phyloP scores from a whole-genome alignment of 2,329 filamentous ascomycete genomes.

The Aureobasidium sp. region DNA sequence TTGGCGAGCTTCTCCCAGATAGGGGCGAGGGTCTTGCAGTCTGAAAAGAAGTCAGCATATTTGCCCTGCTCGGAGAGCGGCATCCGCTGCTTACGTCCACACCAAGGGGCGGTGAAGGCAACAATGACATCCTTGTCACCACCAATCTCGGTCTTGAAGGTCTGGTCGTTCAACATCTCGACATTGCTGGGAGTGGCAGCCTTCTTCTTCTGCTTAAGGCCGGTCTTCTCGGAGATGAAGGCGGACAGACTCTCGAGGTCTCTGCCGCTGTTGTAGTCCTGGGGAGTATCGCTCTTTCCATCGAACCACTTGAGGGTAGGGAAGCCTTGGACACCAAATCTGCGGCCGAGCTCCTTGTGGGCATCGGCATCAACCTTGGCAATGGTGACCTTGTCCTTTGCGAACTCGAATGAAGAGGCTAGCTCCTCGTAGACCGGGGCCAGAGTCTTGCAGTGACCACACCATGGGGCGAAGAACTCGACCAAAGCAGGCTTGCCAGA shows the following conservation, averaged over 20 bases:
- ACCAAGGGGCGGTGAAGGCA: conserved; percentile 97
- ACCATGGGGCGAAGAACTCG: conserved; percentile 98
- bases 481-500: conserved; percentile 93
- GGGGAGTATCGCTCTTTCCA: conserved; percentile 78
- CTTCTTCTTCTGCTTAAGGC: conserved; percentile 71
- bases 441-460: conserved; percentile 97
- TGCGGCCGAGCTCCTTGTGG: conserved; percentile 75
- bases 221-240: conserved; percentile 83
- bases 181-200: conserved; percentile 66
- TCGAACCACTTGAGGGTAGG: conserved; percentile 98
- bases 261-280: conserved; percentile 78
- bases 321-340: conserved; percentile 87
- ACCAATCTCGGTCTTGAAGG: conserved; percentile 72
- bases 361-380: conserved; percentile 95
- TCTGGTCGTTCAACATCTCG: conserved; percentile 69
- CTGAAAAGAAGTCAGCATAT: conserved; percentile 41
- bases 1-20: conserved; percentile 80
- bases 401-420: conserved; percentile 63
- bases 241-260: conserved; percentile 77
- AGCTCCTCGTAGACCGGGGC: conserved; percentile 94
- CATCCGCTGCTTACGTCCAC: conserved; percentile 65
- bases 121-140: conserved; percentile 85
- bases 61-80: conserved; percentile 11
- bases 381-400: conserved; percentile 71
- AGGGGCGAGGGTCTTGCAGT: conserved; percentile 93